Conservation (phyloP, 305 asterid genomes). For the Fraxinus floribunda region DNA sequence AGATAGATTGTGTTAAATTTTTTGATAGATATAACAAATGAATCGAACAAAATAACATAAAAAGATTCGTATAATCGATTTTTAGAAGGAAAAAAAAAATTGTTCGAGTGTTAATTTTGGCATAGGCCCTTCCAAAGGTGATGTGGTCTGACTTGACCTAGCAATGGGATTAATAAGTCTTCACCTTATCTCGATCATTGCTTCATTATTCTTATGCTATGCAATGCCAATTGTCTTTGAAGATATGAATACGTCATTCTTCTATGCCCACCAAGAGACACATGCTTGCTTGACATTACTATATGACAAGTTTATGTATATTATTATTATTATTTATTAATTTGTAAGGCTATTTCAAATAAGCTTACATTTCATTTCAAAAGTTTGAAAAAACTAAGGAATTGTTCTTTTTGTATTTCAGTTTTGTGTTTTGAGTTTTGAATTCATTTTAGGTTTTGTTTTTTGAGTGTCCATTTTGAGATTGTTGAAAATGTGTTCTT, state of each 20-base stretch:
- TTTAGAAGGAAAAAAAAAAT: not conserved
- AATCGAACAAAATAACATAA: not conserved
- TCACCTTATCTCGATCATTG: slow-evolving; percentile 1
- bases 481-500: too few species aligned
- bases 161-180: slow-evolving; percentile 14
- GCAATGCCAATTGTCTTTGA: slow-evolving; percentile 16
- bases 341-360: not conserved
- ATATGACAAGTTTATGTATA: slow-evolving; percentile 26
- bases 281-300: slow-evolving; percentile 29
- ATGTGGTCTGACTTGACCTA: slow-evolving; percentile 29
- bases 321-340: not conserved
- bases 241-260: slow-evolving; percentile 29
- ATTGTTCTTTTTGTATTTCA: too few species aligned
- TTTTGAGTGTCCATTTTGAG: too few species aligned
- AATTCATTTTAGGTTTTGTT: too few species aligned
- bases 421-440: too few species aligned
- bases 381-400: not conserved
- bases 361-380: not conserved
- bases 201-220: slow-evolving; percentile 26
- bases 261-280: slow-evolving; percentile 34
- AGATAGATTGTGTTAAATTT: not conserved
- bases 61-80: not conserved
- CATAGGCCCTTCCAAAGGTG: not conserved
- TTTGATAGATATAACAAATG: not conserved
- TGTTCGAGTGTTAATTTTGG: not conserved